These are phyloP conservation scores for Pythium folliculosum DNA, from an alignment of 352 stramenopile genomes.

Conservation along the genomic window DNA sequence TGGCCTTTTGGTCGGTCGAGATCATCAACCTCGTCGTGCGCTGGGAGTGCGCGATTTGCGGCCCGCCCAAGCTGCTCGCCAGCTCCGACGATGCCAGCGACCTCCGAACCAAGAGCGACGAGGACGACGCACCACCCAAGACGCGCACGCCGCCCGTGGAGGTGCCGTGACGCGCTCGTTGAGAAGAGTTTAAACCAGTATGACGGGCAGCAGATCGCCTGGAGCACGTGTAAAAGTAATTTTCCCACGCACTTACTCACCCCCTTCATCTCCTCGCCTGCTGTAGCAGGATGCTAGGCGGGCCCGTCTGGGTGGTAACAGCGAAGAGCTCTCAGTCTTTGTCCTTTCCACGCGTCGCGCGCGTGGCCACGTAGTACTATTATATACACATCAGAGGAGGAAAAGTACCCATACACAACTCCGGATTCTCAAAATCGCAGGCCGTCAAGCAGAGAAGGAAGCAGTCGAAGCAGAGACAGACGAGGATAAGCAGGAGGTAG, in stretches of 20 bases:
- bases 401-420: too few relatives aligned
- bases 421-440: too few relatives aligned
- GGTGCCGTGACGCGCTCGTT: not conserved
- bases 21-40: slow-evolving; percentile 41
- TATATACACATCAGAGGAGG: too few relatives aligned
- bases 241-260: too few relatives aligned
- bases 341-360: too few relatives aligned
- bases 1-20: slow-evolving; percentile 46
- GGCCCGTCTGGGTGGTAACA: too few relatives aligned
- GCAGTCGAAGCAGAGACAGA: too few relatives aligned
- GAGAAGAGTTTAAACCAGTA: not conserved
- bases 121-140: not conserved
- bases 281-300: too few relatives aligned
- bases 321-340: too few relatives aligned
- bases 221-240: not conserved
- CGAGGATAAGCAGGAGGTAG: not conserved
- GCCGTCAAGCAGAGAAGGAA: too few relatives aligned
- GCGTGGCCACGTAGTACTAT: too few relatives aligned
- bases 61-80: slow-evolving; percentile 22
- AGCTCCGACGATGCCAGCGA: not conserved
- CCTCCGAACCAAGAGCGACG: not conserved
- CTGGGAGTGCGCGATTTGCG: slow-evolving; percentile 43
- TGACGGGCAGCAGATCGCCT: not conserved
- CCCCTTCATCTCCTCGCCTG: too few relatives aligned
- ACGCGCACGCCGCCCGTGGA: slow-evolving; percentile 5